Conservation (phyloP, 331 rosid genomes). For the Erythrophleum ivorense region DNA sequence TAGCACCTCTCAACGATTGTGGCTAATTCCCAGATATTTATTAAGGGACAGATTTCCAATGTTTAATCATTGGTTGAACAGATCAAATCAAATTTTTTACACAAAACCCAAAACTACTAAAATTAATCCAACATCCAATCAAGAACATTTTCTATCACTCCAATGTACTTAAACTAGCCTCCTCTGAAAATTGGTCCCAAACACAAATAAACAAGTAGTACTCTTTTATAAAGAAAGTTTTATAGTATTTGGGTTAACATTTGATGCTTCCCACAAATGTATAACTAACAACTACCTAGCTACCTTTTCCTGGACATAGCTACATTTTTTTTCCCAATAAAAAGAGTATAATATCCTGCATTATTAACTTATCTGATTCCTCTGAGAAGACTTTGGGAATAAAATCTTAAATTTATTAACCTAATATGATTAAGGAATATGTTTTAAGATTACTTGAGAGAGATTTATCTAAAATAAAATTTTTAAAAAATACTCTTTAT, state of each 20-base stretch:
- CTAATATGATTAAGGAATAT: too few species aligned
- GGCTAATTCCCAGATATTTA: background rate
- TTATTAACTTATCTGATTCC: too few species aligned
- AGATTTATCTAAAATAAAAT: too few species aligned
- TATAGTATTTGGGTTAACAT: background rate
- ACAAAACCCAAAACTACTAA: constrained; percentile 19
- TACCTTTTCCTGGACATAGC: too few species aligned
- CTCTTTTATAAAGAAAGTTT: background rate
- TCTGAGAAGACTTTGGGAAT: too few species aligned
- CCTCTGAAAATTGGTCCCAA: background rate
- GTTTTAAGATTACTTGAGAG: too few species aligned
- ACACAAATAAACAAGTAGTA: background rate
- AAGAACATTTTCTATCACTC: background rate
- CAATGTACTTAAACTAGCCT: background rate
- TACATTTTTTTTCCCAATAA: too few species aligned
- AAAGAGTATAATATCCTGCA: too few species aligned
- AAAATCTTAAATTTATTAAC: too few species aligned
- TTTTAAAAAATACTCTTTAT: too few species aligned
- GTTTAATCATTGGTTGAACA: constrained; percentile 29
- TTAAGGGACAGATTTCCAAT: constrained; percentile 20
- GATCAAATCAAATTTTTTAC: background rate
- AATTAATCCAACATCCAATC: constrained; percentile 1
- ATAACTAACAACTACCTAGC: too few species aligned
- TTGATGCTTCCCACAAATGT: too few species aligned
- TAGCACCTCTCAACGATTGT: background rate